Evolutionary conservation across 352 stramenopile species (phyloP).

Genomic region (Phytophthora tubulina): DNA sequence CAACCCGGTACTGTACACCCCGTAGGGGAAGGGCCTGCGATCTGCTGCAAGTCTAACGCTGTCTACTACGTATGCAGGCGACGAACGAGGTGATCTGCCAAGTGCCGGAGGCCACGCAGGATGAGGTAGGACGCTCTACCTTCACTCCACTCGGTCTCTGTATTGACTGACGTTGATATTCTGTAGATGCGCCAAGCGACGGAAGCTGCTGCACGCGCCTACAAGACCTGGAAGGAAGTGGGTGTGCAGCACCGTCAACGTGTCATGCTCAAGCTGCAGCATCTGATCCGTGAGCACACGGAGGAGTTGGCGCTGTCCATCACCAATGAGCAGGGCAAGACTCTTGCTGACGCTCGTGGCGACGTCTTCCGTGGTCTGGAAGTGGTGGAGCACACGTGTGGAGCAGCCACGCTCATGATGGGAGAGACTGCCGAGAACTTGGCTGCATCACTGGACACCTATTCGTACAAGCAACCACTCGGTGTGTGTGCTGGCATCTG

Average conservation of each 20-base stretch:
- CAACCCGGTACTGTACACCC: conserved; percentile 70
- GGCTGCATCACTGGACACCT: conserved; percentile 93
- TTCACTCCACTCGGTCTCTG: neutral
- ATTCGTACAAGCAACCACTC: conserved; percentile 97
- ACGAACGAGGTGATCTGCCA: conserved; percentile 91
- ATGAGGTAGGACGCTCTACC: conserved; percentile 57
- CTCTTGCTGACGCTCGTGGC: conserved; percentile 94
- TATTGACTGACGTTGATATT: neutral
- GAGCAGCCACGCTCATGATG: conserved; percentile 90
- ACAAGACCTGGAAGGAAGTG: conserved; percentile 94
- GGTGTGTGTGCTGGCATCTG: conserved; percentile 95
- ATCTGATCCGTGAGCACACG: conserved; percentile 95
- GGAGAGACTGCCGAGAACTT: conserved; percentile 96
- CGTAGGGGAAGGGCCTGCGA: conserved; percentile 5
- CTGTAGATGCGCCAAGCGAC: conserved; percentile 89
- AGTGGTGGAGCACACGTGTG: conserved; percentile 84
- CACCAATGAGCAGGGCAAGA: conserved; percentile 95
- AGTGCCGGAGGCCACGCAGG: conserved; percentile 88
- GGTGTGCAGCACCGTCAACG: conserved; percentile 94
- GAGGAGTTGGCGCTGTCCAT: conserved; percentile 96
- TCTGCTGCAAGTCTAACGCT: conserved; percentile 26
- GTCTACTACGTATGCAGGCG: conserved; percentile 41
- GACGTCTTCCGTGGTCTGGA: conserved; percentile 98
- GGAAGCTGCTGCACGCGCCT: conserved; percentile 80
- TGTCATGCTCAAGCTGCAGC: conserved; percentile 97